Evolutionary conservation across 202 grass and related monocot species (phyloP), one percentile per base, ranked within the genome.

Genomic region (Musa balbisiana): DNA sequence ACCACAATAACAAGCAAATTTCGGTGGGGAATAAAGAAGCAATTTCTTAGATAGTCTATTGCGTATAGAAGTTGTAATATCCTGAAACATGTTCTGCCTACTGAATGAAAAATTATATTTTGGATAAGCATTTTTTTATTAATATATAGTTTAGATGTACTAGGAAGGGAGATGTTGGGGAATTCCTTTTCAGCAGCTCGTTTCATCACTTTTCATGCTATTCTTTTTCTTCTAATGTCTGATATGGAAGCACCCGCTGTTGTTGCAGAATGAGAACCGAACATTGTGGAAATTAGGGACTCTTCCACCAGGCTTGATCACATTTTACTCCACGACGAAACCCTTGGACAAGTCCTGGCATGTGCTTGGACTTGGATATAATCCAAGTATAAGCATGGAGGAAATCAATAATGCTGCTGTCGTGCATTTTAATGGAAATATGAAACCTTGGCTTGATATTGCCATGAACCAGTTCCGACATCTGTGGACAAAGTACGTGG

Each of bases 221-320:
- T 17, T 17, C 17, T 62, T 62, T 62, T 62, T 14, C 55, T 58
- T 17, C 16, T 58, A 14, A 11, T 58, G 55, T 5, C 55, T 62
- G 58, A 62, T 20, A 19, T 62, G 16, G 58, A 62, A 20, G 17
- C 20, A 20, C 33, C 12, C 6, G 16, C 14, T 21, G 19, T 21
- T 71, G 33, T 71, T 51, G 49, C 69, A 71, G 69, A 71, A 71
- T 52, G 49, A 51, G 17, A 71, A 71, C 27, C 33, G 69, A 52
- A 51, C 33, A 17, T 52, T 71, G 19, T 71, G 49, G 69, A 71
- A 71, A 52, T 29, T 71, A 21, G 69, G 69, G 51, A 71, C 43
- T 71, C 69, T 71, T n/a, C 69, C 69, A 11, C 69, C 69, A 52
- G 69, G 69, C 21, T 71, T 71, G n/a, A 71, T 71, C 21, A 71